Percentiles rank a stretch among this genome's conserved stretches.
Conservation (phyloP, 345 rosid species). For the Mercurialis annua region DNA sequence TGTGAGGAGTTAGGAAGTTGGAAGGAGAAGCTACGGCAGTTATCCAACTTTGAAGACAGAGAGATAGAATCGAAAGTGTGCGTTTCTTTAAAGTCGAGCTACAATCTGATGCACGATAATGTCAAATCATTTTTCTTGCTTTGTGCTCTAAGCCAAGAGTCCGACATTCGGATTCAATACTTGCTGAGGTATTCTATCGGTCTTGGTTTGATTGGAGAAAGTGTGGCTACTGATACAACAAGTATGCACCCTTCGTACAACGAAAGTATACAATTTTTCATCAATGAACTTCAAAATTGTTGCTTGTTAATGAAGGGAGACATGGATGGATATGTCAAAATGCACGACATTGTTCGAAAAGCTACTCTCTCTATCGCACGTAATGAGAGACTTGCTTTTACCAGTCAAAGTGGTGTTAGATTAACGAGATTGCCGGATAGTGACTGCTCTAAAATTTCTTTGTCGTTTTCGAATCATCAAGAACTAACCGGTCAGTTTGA, state of each 20-base stretch:
- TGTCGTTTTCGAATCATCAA: background rate
- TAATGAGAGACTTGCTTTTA: background rate
- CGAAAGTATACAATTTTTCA: background rate
- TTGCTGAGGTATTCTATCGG: constrained; percentile 19
- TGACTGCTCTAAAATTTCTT: background rate
- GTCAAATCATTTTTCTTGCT: too few relatives aligned
- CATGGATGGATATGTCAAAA: background rate
- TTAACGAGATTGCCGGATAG: background rate
- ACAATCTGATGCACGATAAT: too few relatives aligned
- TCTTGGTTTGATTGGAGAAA: constrained; percentile 5
- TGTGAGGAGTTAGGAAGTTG: background rate
- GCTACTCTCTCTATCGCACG: constrained; percentile 18
- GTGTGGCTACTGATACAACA: constrained; percentile 13
- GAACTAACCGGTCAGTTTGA: constrained; percentile 4
- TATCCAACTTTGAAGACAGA: background rate
- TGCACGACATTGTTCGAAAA: constrained; percentile 18
- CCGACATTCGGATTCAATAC: background rate
- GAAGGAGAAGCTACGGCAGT: background rate
- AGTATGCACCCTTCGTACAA: background rate
- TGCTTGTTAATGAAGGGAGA: constrained; percentile 4
- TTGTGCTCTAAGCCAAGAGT: constrained; percentile 4
- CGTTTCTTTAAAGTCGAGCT: too few relatives aligned
- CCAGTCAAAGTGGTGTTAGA: background rate
- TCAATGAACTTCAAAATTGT: constrained; percentile 3
- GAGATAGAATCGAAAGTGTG: too few relatives aligned